phyloP scores from a whole-genome alignment of 2,329 filamentous ascomycete genomes.

The Colletotrichum echinochloae region DNA sequence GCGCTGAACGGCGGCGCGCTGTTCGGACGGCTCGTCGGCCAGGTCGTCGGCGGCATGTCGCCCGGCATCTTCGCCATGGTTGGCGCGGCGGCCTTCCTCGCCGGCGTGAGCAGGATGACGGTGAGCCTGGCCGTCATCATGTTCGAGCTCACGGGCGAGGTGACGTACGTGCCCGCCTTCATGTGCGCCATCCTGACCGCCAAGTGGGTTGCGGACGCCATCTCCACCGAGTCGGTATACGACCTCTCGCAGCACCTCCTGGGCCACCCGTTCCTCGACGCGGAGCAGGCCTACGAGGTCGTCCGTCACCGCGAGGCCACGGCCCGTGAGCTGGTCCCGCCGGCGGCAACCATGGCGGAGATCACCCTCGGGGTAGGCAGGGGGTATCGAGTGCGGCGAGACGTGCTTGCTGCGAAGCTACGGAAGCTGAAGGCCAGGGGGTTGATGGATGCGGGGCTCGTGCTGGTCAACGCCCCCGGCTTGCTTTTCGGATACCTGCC shows the following conservation, averaged over 20 bases:
- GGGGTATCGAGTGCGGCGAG: constrained; percentile 53
- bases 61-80: constrained; percentile 73
- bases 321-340: constrained; percentile 63
- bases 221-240: constrained; percentile 66
- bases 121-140: constrained; percentile 70
- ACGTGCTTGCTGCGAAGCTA: constrained; percentile 58
- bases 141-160: constrained; percentile 71
- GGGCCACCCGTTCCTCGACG: constrained; percentile 69
- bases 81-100: constrained; percentile 68
- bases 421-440: constrained; percentile 60
- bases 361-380: constrained; percentile 63
- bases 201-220: constrained; percentile 68
- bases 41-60: constrained; percentile 55
- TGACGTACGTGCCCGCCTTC: constrained; percentile 67
- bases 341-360: constrained; percentile 65
- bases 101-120: constrained; percentile 69
- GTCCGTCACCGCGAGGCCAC: constrained; percentile 40
- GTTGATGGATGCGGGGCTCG: constrained; percentile 68
- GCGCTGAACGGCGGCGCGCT: constrained; percentile 68
- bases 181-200: constrained; percentile 71
- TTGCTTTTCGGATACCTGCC: constrained; percentile 67
- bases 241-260: constrained; percentile 70
- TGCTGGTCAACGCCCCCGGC: constrained; percentile 61
- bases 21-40: constrained; percentile 66
- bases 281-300: constrained; percentile 55